Evolutionary conservation across 2,329 filamentous ascomycete genomes (phyloP), one percentile per base, ranked within the genome.

Genomic region (Plectosphaerella plurivora): DNA sequence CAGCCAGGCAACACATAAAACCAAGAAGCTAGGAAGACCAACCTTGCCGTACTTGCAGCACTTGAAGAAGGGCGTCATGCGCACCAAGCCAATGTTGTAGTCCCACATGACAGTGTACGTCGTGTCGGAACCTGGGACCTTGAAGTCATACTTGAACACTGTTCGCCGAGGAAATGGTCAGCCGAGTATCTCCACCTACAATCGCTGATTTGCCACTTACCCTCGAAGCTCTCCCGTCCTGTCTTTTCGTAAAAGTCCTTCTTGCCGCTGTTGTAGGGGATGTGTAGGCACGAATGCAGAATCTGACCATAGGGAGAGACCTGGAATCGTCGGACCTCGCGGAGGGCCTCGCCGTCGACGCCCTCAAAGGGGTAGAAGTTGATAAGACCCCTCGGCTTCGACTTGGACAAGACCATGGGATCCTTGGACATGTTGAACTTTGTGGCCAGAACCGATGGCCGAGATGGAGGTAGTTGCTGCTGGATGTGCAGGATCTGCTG

Each of bases 31-130:
- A 33, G 3, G 11, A 12, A 44, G 18, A 44, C 41, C 7, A 44
- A 91, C 93, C 84, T 99, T 99, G 58, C 87, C 81, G 65, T 93
- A 93, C 57, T 87, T 85, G 66, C 86, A 87, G 59, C 89, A 91
- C 68, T 96, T 96, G 79, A 97, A 97, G 65, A 97, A 89, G 25
- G 91, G 88, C 2, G 92, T 97, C 70, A 96, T 95, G 56, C 93
- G 86, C 56, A 97, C 92, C 28, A 97, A 84, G 9, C 94, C 94
- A 56, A 93, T 84, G 61, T 95, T 93, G 73, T 97, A 97, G 69
- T 99, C 94, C 94, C 94, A 99, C 83, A 97, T 91, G 55, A 97
- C 85, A 1, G 82, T 83, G 66, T 88, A 92, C 50, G 81, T 76
- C 57, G 77, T 79, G 2, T 86, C 79, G 45, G 88, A 81, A 11